A percentile compares a stretch with the other conserved stretches of the same genome.
phyloP scores from a whole-genome alignment of 2,329 filamentous ascomycete genomes.

The Xylaria sp. region DNA sequence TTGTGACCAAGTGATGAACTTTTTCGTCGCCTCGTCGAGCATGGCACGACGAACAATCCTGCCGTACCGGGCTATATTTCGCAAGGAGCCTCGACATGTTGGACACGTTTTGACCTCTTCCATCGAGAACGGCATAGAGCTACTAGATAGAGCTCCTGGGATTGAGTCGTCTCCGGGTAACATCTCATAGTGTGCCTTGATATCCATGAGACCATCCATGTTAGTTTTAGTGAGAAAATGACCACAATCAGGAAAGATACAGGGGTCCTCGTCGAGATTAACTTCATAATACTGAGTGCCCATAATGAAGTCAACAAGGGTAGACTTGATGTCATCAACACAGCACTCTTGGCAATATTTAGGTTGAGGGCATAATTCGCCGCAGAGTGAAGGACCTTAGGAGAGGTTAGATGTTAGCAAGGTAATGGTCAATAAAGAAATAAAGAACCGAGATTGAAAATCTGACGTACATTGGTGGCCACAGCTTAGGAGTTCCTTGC shows the following conservation, averaged over 20 bases:
- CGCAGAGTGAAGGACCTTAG: conserved; percentile 63
- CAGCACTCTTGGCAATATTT: conserved; percentile 69
- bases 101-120: conserved; percentile 66
- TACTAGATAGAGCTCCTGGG: conserved; percentile 8
- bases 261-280: conserved; percentile 68
- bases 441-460: conserved; percentile 31
- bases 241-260: conserved; percentile 71
- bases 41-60: conserved; percentile 69
- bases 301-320: conserved; percentile 66
- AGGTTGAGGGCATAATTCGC: conserved; percentile 67
- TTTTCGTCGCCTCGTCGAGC: conserved; percentile 72
- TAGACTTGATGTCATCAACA: conserved; percentile 55
- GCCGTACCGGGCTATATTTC: conserved; percentile 69
- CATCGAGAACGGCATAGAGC: conserved; percentile 58
- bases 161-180: neutral
- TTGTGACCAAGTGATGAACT: conserved; percentile 68
- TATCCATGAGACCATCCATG: conserved; percentile 70
- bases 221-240: conserved; percentile 70
- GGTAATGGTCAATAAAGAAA: neutral
- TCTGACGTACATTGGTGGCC: conserved; percentile 65
- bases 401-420: conserved; percentile 4
- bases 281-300: conserved; percentile 63
- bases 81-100: conserved; percentile 68
- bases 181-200: conserved; percentile 53
- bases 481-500: conserved; percentile 63